Evolutionary conservation across 139 green algal genomes (phyloP).

Genomic region (Eudorina sp.): DNA sequence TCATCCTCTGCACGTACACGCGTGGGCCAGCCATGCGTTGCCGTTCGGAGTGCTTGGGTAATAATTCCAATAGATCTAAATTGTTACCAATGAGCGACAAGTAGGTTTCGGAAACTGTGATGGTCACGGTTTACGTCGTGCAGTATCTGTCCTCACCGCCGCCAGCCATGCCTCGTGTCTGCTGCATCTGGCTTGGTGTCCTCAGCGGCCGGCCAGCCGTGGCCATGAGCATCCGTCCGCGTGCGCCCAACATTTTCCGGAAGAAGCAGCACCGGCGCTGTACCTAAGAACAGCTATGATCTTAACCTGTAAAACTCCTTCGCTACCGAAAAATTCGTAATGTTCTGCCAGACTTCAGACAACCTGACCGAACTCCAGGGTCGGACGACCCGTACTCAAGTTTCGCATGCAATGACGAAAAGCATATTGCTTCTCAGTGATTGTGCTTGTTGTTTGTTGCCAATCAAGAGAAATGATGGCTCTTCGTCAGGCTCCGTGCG

Average conservation of each 20-base stretch:
- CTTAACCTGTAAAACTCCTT: not conserved
- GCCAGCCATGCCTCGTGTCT: conserved; percentile 36
- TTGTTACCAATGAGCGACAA: too few species aligned
- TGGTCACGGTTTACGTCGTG: not conserved
- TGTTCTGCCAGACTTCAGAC: too few species aligned
- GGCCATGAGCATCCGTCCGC: not conserved
- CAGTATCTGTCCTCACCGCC: conserved; percentile 4
- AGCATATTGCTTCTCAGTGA: too few species aligned
- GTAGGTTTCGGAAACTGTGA: too few species aligned
- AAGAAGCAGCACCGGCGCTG: not conserved
- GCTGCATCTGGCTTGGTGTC: conserved; percentile 42
- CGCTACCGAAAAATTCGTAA: not conserved
- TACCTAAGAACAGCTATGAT: not conserved
- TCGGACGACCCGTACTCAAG: too few species aligned
- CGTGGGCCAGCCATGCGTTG: too few species aligned
- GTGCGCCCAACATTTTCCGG: conserved; percentile 10
- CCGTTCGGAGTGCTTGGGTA: too few species aligned
- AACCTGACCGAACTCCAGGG: too few species aligned
- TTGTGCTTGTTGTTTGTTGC: too few species aligned
- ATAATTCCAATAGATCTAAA: too few species aligned
- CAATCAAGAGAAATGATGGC: too few species aligned
- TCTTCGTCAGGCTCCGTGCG: not conserved
- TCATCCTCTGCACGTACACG: conserved; percentile 23
- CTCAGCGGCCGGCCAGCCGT: conserved; percentile 4
- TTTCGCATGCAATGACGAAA: too few species aligned